These are phyloP conservation scores for Alnus rubra DNA, from an alignment of 306 rosid genomes.

Conservation along the genomic window DNA sequence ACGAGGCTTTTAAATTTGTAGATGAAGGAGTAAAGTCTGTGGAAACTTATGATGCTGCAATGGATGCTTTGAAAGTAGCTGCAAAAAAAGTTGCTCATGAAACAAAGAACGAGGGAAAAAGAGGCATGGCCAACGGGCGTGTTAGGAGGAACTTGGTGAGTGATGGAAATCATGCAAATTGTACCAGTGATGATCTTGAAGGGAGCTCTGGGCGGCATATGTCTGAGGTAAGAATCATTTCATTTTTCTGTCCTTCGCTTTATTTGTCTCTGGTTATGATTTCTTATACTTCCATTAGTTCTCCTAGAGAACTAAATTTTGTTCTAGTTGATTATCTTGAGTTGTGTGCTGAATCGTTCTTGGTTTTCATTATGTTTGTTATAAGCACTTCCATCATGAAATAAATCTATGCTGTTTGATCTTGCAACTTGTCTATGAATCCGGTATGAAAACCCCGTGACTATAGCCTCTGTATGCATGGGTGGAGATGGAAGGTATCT, in stretches of 20 bases:
- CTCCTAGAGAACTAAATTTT: constrained; percentile 15
- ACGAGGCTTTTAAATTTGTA: constrained; percentile 79
- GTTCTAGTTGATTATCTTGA: not conserved
- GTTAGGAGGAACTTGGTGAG: constrained; percentile 45
- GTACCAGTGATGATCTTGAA: constrained; percentile 42
- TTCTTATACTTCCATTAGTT: constrained; percentile 18
- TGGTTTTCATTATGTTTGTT: constrained; percentile 5
- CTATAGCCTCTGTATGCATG: not conserved
- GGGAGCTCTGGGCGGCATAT: constrained; percentile 57
- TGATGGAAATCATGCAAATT: constrained; percentile 46
- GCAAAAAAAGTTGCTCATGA: constrained; percentile 61
- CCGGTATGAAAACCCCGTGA: not conserved
- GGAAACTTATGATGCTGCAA: constrained; percentile 70
- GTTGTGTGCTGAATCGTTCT: constrained; percentile 12
- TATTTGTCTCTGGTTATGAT: not conserved
- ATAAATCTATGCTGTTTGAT: constrained; percentile 14
- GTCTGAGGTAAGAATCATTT: constrained; percentile 68
- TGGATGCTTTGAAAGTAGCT: constrained; percentile 74
- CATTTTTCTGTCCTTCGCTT: constrained; percentile 13
- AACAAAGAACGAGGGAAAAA: constrained; percentile 55
- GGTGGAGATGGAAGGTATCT: not conserved
- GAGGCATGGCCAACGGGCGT: constrained; percentile 57
- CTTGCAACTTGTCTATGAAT: not conserved
- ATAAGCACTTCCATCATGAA: constrained; percentile 18
- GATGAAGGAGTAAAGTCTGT: constrained; percentile 77